phyloP scores from a whole-genome alignment of 805 yeast genomes.

The Maudiozyma turicensis region DNA sequence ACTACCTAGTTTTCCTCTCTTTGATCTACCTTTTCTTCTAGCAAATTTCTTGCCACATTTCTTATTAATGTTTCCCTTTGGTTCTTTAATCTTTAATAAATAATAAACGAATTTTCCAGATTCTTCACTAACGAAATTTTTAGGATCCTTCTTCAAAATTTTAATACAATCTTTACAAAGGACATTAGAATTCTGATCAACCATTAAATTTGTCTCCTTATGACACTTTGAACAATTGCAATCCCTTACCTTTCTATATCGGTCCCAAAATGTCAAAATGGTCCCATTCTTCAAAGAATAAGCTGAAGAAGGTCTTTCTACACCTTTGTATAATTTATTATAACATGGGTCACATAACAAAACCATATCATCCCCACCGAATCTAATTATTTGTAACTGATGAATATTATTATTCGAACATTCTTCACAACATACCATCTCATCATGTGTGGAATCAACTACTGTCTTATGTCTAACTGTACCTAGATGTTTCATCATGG shows the following conservation, averaged over 20 bases:
- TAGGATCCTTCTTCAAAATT: conserved; percentile 8
- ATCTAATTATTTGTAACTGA: conserved; percentile 40
- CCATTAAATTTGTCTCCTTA: conserved; percentile 33
- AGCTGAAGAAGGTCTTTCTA: conserved; percentile 36
- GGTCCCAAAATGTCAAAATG: conserved; percentile 38
- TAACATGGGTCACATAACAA: conserved; percentile 40
- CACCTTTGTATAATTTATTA: conserved; percentile 26
- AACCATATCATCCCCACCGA: conserved; percentile 47
- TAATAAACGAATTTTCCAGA: conserved; percentile 39
- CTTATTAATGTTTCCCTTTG: conserved; percentile 3
- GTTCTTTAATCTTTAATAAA: conserved; percentile 40
- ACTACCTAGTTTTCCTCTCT: conserved; percentile 2
- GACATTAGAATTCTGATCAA: conserved; percentile 25
- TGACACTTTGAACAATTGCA: conserved; percentile 39
- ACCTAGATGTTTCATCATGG: conserved; percentile 43
- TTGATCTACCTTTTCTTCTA: conserved; percentile 22
- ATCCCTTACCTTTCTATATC: conserved; percentile 42
- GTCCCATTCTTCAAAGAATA: conserved; percentile 48
- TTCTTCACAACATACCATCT: conserved; percentile 44
- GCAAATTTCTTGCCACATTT: conserved; percentile 25
- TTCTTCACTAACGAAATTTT: conserved; percentile 34
- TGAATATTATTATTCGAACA: conserved; percentile 47
- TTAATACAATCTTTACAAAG: conserved; percentile 38
- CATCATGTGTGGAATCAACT: conserved; percentile 28
- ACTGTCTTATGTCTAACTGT: conserved; percentile 45